Base-by-base conservation (phyloP, 345 rosid genomes). In the Cardiospermum halicacabum region DNA sequence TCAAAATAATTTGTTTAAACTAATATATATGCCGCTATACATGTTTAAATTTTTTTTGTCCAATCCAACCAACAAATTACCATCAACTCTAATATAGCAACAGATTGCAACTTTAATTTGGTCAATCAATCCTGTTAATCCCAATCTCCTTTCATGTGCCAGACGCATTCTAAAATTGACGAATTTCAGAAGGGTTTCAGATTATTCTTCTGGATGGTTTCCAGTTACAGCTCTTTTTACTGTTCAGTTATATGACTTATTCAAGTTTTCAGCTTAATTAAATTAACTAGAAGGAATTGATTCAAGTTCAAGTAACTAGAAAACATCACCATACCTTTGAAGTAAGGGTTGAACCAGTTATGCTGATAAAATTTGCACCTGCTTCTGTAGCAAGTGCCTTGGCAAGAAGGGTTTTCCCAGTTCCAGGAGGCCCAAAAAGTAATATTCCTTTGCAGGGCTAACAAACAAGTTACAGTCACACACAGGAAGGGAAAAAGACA, bases 401-500 rank as follows among this genome's bases (percentile, higher is more conserved):
- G 42, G 96, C 99, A 66, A 91, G 89, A 58, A 94, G 87, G 21
- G 99, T 91, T 77, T 94, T 94, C 75, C 97, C 99, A 53, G 99
- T 94, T 73, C 99, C 99, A 77, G 99, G 99, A 78, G 99, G 99
- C 66, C 99, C 99, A 78, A 94, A 94, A 30, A 94, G 93, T 71
- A 91, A 81, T 74, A 94, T 85, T 55, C 97, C 99, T 87, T 91
- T 94, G 81, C 99, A 91, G 4, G 97, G 97, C 99, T 94, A 84
- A 40, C 56, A 75, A 65, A 72, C 62, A 16, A 7, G 48, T 34
- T 3, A 58, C 59, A 50, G 53, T 61, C 69, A 76, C 3, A 16
- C 11, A 51, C 31, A 32, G 57, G 24, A 45, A 58, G 60, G 47
- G 22, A 19, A 36, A n/a, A 30, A 22, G 42, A 47, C 19, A 56